Conservation (phyloP, 2,329 filamentous ascomycete genomes). For the Hypoxylon sp. region DNA sequence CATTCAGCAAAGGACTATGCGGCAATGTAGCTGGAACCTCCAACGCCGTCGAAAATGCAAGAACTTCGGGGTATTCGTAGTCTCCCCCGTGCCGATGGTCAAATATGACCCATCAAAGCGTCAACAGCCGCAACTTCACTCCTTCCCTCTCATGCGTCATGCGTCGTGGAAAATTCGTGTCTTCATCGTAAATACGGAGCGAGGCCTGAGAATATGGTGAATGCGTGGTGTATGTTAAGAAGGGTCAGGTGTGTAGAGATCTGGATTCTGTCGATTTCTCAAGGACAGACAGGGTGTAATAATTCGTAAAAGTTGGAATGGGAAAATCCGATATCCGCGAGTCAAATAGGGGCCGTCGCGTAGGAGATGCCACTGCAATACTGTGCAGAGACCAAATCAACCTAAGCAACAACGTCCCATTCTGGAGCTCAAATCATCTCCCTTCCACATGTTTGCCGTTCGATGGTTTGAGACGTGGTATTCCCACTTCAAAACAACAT, state of each 20-base stretch:
- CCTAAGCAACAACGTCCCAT: not conserved
- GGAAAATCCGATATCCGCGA: not conserved
- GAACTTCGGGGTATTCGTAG: conserved; percentile 29
- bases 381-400: not conserved
- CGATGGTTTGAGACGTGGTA: not conserved
- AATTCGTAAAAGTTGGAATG: not conserved
- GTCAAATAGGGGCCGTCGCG: not conserved
- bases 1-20: not conserved
- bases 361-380: not conserved
- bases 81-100: not conserved
- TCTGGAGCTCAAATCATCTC: not conserved
- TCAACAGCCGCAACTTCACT: too few species aligned
- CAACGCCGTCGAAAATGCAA: conserved; percentile 37
- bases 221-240: not conserved
- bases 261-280: too few species aligned
- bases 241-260: not conserved
- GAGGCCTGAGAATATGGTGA: not conserved
- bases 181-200: not conserved
- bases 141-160: conserved; percentile 3
- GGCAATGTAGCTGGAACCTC: conserved; percentile 17
- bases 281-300: not conserved
- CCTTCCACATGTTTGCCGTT: not conserved
- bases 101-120: conserved; percentile 2
- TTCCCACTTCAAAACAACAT: not conserved
- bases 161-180: conserved; percentile 19